Percentiles rank a stretch among this genome's conserved stretches.
These are phyloP conservation scores for Tolypocladium tundrense DNA, from an alignment of 2,329 filamentous ascomycete species.

Conservation along the genomic window DNA sequence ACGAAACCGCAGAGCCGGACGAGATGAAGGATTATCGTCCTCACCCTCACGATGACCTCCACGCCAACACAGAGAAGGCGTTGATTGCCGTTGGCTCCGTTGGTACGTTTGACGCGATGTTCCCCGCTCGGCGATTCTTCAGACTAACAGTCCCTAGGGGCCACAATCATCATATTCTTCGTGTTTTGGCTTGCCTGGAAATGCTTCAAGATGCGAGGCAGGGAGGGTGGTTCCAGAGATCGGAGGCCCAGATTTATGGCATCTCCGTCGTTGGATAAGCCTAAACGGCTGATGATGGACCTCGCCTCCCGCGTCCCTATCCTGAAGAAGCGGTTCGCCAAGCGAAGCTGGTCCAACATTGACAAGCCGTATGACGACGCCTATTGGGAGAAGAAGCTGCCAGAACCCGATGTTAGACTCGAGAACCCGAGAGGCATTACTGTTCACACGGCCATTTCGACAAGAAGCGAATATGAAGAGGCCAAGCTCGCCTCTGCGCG, in stretches of 20 bases:
- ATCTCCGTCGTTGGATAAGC: background rate
- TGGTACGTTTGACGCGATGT: constrained; percentile 5
- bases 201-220: constrained; percentile 8
- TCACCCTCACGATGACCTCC: constrained; percentile 1
- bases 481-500: background rate
- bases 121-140: background rate
- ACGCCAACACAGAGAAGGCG: constrained; percentile 7
- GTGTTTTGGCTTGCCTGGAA: constrained; percentile 34
- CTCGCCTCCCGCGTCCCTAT: constrained; percentile 22
- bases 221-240: constrained; percentile 22
- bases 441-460: constrained; percentile 6
- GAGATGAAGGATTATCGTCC: background rate
- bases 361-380: constrained; percentile 15
- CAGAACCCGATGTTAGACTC: background rate
- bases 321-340: constrained; percentile 20
- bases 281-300: constrained; percentile 4
- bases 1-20: background rate
- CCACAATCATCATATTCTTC: constrained; percentile 33
- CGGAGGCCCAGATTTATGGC: constrained; percentile 10
- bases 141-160: constrained; percentile 15
- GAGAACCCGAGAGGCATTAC: background rate
- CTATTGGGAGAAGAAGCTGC: constrained; percentile 5
- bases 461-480: constrained; percentile 1
- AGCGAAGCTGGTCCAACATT: constrained; percentile 23
- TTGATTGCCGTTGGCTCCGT: constrained; percentile 10